Conservation (phyloP, 371 early-diverging fungal species). For the Mortierella sp. region DNA sequence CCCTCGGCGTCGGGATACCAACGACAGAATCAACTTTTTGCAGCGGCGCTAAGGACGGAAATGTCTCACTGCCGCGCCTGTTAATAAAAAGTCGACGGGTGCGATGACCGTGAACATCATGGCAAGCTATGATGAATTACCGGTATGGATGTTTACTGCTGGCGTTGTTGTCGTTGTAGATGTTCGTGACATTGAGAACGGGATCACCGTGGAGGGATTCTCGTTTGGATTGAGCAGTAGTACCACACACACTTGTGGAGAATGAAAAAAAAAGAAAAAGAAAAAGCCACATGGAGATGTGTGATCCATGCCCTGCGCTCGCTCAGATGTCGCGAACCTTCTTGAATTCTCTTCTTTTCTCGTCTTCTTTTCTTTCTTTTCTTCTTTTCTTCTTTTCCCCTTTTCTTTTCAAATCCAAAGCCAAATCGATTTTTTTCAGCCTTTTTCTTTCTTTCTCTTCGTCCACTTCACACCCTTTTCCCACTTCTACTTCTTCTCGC, state of each 20-base stretch:
- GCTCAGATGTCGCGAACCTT: neutral
- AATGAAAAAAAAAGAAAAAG: too few relatives aligned
- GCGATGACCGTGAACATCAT: neutral
- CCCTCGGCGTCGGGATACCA: constrained; percentile 21
- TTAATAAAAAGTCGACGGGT: neutral
- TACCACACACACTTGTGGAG: neutral
- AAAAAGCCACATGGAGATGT: constrained; percentile 9
- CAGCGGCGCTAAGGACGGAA: constrained; percentile 19
- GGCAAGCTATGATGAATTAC: neutral
- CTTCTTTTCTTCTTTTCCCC: neutral
- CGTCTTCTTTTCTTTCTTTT: neutral
- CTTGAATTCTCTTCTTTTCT: neutral
- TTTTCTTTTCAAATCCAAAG: neutral
- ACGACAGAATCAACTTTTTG: constrained; percentile 43
- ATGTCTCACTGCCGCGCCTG: neutral
- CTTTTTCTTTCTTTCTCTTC: constrained; percentile 3
- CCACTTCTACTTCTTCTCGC: neutral
- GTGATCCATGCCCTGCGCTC: neutral
- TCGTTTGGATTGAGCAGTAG: neutral
- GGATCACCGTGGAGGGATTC: too few relatives aligned
- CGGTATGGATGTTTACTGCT: too few relatives aligned
- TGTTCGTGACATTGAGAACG: too few relatives aligned
- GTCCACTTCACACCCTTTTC: too few relatives aligned
- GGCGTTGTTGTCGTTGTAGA: too few relatives aligned
- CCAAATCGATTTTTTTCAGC: too few relatives aligned